Base-by-base conservation (phyloP, 805 yeast species). In the Saccharomycopsis lassenensis region DNA sequence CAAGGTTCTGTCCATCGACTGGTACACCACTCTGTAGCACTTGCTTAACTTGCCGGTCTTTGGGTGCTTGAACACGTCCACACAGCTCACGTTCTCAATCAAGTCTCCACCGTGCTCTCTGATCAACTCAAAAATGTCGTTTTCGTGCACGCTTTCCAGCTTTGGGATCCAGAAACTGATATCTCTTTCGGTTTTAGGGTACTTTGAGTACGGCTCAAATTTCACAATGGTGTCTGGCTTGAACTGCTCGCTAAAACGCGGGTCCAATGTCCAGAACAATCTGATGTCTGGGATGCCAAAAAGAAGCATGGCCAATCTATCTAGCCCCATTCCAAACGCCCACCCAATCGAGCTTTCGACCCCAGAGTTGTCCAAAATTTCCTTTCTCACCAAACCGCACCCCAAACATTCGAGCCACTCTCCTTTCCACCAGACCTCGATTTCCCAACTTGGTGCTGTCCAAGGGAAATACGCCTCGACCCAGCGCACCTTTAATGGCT, bases 321-420 rank as follows among this genome's bases (percentile, higher is more conserved):
- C 98, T 33, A 91, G 65, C 0, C 98, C 98, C 35, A 91, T 67
- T 14, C 98, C 98, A 61, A 91, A 91, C 2, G 98, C 98, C 97
- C 98, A 91, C 2, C 95, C 93, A 30, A 89, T 65, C 17, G 75
- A 70, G 41, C 74, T 67, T 29, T 62, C 52, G 35, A 77, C 63
- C 0, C 84, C 93, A 1, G 95, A 71, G 46, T 78, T 80, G 16
- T 71, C 61, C 25, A 85, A 63, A 1, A 89, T 94, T 33, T 74
- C 74, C 47, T 84, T 79, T 46, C 74, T 75, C 5, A 86, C 94
- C 24, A 89, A 67, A 18, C 98, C 98, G 59, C 94, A 84, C 0
- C 98, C 98, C 51, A 95, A 84, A 54, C 94, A 77, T 60, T 91
- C 98, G 24, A 91, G 65, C 98, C 98, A 91, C 48, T 87, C 94